phyloP scores from a whole-genome alignment of 306 rosid genomes.

The Malus fusca region DNA sequence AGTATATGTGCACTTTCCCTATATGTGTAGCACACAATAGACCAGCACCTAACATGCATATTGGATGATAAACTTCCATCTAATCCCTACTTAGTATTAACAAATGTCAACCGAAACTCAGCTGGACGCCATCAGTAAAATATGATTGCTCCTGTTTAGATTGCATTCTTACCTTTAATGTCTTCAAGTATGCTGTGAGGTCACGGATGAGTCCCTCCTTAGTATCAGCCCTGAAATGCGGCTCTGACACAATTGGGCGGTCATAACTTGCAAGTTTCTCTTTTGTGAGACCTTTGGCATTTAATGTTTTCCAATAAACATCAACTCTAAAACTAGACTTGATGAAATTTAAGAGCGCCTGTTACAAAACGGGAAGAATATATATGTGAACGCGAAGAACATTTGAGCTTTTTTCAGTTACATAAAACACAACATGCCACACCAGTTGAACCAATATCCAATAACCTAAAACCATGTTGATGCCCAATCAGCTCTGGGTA shows the following conservation, averaged over 20 bases:
- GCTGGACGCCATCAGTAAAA: neutral
- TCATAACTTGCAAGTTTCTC: conserved; percentile 35
- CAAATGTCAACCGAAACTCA: neutral
- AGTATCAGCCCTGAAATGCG: conserved; percentile 17
- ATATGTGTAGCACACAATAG: neutral
- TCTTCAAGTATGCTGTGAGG: conserved; percentile 28
- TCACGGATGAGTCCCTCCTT: conserved; percentile 27
- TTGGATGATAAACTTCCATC: neutral
- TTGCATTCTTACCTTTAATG: neutral
- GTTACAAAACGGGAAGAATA: neutral
- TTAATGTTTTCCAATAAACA: conserved; percentile 30
- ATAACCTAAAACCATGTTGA: neutral
- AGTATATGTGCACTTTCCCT: neutral
- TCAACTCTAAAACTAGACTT: conserved; percentile 20
- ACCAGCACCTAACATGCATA: neutral
- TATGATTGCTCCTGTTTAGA: neutral
- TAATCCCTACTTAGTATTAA: neutral
- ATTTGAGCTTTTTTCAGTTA: neutral
- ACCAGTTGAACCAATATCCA: neutral
- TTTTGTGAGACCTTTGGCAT: conserved; percentile 28
- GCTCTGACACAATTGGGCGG: conserved; percentile 32
- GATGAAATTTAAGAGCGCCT: conserved; percentile 28
- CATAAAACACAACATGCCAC: neutral
- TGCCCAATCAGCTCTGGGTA: neutral
- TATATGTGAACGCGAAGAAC: neutral